phyloP scores from a whole-genome alignment of 495 filamentous ascomycete species.

The Corynascus novoguineensis region DNA sequence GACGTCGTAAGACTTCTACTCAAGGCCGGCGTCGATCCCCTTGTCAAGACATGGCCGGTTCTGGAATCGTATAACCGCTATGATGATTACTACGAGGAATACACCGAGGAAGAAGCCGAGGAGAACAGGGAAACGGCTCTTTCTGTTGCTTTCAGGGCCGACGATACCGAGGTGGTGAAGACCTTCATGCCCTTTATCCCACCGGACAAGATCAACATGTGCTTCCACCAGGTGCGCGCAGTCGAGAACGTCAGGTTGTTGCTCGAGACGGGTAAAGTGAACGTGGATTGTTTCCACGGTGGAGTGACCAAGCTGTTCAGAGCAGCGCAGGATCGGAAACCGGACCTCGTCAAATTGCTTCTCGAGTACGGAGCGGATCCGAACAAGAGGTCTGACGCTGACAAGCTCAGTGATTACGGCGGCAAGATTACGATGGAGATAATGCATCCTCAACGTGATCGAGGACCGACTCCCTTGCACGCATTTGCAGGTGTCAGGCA shows the following conservation, averaged over 20 bases:
- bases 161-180: neutral
- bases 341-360: slow-evolving; percentile 20
- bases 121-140: slow-evolving; percentile 15
- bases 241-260: slow-evolving; percentile 1
- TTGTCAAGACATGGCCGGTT: slow-evolving; percentile 20
- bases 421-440: no score
- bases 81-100: neutral
- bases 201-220: slow-evolving; percentile 2
- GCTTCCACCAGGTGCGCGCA: neutral
- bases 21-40: slow-evolving; percentile 28
- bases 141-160: neutral
- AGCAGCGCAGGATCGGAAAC: neutral
- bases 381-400: neutral
- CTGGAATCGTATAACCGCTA: neutral
- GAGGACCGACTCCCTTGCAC: slow-evolving; percentile 1
- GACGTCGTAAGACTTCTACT: slow-evolving; percentile 22
- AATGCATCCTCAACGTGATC: no score
- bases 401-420: no score
- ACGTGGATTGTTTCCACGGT: neutral
- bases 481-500: no score
- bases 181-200: slow-evolving; percentile 6
- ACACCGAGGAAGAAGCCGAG: slow-evolving; percentile 3
- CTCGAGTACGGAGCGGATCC: slow-evolving; percentile 15
- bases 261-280: slow-evolving; percentile 1
- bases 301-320: neutral